These are phyloP conservation scores for Trametes hirsuta DNA, from an alignment of 1,284 basidiomycete species.

Conservation along the genomic window DNA sequence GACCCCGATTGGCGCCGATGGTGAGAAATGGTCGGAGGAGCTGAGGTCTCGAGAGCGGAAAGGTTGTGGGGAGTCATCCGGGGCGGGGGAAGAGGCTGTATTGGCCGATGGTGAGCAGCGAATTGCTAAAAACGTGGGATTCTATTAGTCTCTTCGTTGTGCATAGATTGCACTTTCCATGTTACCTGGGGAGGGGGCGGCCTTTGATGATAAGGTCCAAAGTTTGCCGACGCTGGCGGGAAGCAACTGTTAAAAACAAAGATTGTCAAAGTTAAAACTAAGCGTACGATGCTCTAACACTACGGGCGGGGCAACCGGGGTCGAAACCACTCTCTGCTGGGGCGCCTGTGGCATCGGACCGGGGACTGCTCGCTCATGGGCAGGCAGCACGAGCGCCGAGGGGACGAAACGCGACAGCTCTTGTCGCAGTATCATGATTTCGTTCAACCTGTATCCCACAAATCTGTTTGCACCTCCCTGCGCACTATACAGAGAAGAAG, in stretches of 20 bases:
- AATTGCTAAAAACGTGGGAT: background rate
- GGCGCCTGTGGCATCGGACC: background rate
- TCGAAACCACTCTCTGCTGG: background rate
- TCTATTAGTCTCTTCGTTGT: background rate
- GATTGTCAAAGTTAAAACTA: background rate
- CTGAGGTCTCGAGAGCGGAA: constrained; percentile 3
- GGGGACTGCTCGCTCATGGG: background rate
- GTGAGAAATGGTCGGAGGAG: constrained; percentile 3
- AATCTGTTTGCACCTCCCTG: background rate
- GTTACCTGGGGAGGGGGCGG: background rate
- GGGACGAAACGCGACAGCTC: constrained; percentile 23
- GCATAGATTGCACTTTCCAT: background rate
- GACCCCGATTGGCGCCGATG: constrained; percentile 18
- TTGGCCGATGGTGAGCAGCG: background rate
- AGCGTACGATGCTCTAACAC: constrained; percentile 2
- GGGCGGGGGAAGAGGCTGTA: background rate
- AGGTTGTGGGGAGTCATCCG: constrained; percentile 7
- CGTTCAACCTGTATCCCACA: constrained; percentile 15
- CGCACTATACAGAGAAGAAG: background rate
- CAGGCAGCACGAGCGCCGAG: constrained; percentile 1
- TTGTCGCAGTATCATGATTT: constrained; percentile 21
- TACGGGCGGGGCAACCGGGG: background rate
- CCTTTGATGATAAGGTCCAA: background rate
- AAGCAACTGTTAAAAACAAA: background rate
- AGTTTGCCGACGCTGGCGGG: background rate